These are phyloP conservation scores for Cadophora malorum DNA, from an alignment of 2,329 filamentous ascomycete species.

Conservation along the genomic window DNA sequence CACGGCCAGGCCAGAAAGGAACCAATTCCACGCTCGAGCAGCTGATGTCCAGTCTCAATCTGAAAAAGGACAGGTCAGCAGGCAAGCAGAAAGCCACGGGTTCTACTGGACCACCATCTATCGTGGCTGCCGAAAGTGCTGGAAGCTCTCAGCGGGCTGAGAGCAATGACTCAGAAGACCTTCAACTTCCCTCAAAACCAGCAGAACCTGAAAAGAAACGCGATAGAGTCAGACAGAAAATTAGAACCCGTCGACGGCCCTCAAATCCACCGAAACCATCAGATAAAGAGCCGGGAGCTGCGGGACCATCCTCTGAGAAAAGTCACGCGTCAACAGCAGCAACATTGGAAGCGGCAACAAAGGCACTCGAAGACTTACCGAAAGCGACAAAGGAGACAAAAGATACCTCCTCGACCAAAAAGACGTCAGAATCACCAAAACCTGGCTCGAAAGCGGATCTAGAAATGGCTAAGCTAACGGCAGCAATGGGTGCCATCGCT, in stretches of 20 bases:
- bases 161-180: conserved; percentile 26
- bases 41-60: conserved; percentile 41
- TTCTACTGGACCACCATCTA: conserved; percentile 24
- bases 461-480: conserved; percentile 3
- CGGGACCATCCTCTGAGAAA: conserved; percentile 13
- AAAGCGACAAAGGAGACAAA: conserved; percentile 14
- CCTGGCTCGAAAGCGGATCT: not conserved
- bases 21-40: conserved; percentile 36
- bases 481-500: conserved; percentile 6
- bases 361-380: conserved; percentile 30
- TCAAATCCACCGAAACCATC: conserved; percentile 31
- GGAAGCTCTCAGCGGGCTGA: conserved; percentile 30
- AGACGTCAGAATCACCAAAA: not conserved
- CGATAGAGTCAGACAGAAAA: conserved; percentile 42
- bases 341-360: conserved; percentile 29
- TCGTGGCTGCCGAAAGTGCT: conserved; percentile 30
- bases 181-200: conserved; percentile 28
- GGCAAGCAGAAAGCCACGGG: conserved; percentile 18
- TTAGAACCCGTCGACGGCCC: conserved; percentile 41
- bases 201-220: conserved; percentile 33
- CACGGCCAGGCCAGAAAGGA: conserved; percentile 28
- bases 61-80: conserved; percentile 32
- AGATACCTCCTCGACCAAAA: not conserved
- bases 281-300: conserved; percentile 21
- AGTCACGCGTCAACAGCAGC: conserved; percentile 27